Base-by-base conservation (phyloP, 257 asterid species). In the Voacanga thouarsii region DNA sequence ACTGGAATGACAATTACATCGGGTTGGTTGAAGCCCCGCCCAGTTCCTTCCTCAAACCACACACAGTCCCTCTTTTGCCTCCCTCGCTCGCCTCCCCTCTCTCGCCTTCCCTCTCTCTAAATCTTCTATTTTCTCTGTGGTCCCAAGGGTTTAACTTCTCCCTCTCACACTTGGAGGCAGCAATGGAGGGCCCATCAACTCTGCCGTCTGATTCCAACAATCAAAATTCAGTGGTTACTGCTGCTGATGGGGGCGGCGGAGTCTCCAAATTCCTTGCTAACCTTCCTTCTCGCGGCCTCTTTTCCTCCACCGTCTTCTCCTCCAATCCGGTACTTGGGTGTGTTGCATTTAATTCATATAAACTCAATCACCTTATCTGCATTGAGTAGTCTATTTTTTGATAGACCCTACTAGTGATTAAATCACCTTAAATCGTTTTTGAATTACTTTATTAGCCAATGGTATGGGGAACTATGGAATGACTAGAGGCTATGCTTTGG, bases 251-350 rank as follows among this genome's bases (percentile, higher is more conserved):
- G 8, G 81, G 74, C 70, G 83, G 78, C 71, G 90, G 88, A 65
- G 89, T 89, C 23, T 77, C 92, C 70, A 65, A 75, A 79, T 88
- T 83, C 79, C 93, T 91, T 2, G 72, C 88, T 51, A 72, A 79
- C 80, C 97, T 91, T 60, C 97, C 97, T 57, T 89, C 95, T 79
- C 97, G 93, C 12, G 97, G 97, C 75, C 85, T 84, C 79, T 88
- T 91, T 82, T 86, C 97, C 71, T 87, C 97, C 74, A 83, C 90
- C 61, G 84, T 89, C 71, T 70, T 85, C 74, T 90, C 94, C 57
- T 82, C 94, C 80, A 86, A 84, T 77, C 89, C 84, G 85, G 97
- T 88, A 85, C 55, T 61, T 71, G 59, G 43, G 49, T 64, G 50
- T 65, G 61, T n/a, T 60, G 67, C 18, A 60, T 24, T 12, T 26